phyloP scores from a whole-genome alignment of 495 filamentous ascomycete genomes.

The Sordaria brevicollis region DNA sequence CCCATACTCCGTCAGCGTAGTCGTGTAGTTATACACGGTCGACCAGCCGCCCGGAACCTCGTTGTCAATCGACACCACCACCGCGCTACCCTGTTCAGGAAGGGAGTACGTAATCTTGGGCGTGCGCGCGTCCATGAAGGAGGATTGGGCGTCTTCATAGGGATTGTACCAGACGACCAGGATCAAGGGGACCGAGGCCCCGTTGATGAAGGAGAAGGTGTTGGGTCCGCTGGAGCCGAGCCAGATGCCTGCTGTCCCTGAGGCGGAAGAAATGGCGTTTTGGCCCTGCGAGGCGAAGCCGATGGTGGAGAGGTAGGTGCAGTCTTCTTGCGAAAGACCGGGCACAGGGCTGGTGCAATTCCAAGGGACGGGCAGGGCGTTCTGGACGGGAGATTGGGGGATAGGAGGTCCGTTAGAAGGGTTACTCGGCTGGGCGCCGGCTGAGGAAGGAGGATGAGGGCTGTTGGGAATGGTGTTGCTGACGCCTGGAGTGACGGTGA shows the following conservation, averaged over 20 bases:
- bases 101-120: constrained; percentile 21
- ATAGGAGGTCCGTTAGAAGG: neutral
- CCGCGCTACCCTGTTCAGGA: constrained; percentile 3
- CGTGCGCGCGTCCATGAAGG: constrained; percentile 15
- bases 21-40: constrained; percentile 17
- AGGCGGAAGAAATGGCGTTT: constrained; percentile 9
- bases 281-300: constrained; percentile 17
- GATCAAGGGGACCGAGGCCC: constrained; percentile 11
- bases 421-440: neutral
- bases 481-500: neutral
- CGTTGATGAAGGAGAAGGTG: constrained; percentile 19
- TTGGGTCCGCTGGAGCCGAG: constrained; percentile 17
- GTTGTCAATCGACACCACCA: constrained; percentile 16
- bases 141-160: constrained; percentile 7
- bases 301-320: constrained; percentile 16
- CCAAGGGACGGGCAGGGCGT: neutral
- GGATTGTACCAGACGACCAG: constrained; percentile 15
- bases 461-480: neutral
- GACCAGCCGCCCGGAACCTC: constrained; percentile 20
- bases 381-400: neutral
- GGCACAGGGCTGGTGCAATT: constrained; percentile 3
- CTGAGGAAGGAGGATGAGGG: neutral
- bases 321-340: constrained; percentile 15
- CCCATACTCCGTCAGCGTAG: constrained; percentile 18
- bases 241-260: constrained; percentile 11